Conservation (phyloP, 345 rosid species). For the Ceriops decandra region DNA sequence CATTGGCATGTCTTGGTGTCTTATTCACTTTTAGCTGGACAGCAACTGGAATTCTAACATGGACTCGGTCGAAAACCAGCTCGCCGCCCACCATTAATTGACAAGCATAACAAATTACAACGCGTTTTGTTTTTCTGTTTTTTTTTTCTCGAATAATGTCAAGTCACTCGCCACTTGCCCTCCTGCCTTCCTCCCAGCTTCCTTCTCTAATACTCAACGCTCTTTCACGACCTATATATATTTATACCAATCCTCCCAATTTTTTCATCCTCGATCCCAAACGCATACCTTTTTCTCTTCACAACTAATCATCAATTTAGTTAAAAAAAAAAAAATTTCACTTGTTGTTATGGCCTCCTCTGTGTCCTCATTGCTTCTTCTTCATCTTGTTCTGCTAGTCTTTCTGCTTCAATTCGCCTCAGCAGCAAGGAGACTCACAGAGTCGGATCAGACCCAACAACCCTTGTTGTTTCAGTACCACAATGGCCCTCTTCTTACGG, state of each 20-base stretch:
- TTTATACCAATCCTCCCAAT: background rate
- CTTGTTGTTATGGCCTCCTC: constrained; percentile 12
- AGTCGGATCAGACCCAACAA: constrained; percentile 3
- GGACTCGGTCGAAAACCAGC: background rate
- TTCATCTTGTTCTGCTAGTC: background rate
- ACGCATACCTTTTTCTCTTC: background rate
- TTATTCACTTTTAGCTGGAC: constrained; percentile 12
- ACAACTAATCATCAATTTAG: background rate
- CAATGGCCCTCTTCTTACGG: constrained; percentile 23
- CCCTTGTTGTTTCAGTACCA: constrained; percentile 21
- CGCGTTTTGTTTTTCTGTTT: background rate
- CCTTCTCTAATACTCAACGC: background rate
- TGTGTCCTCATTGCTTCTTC: background rate
- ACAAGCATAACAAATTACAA: background rate
- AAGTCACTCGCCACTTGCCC: background rate
- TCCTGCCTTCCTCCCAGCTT: background rate
- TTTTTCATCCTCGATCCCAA: background rate
- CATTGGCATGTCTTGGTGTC: background rate
- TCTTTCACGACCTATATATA: background rate
- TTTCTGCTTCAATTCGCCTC: constrained; percentile 5
- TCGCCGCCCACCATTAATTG: background rate
- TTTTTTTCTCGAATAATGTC: background rate
- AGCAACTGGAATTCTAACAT: background rate
- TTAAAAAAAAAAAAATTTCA: background rate
- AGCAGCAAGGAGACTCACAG: constrained; percentile 11